Percentiles rank a stretch among this genome's conserved stretches.
These are phyloP conservation scores for Teratosphaeria gauchensis DNA, from an alignment of 2,329 filamentous ascomycete genomes.

Conservation along the genomic window DNA sequence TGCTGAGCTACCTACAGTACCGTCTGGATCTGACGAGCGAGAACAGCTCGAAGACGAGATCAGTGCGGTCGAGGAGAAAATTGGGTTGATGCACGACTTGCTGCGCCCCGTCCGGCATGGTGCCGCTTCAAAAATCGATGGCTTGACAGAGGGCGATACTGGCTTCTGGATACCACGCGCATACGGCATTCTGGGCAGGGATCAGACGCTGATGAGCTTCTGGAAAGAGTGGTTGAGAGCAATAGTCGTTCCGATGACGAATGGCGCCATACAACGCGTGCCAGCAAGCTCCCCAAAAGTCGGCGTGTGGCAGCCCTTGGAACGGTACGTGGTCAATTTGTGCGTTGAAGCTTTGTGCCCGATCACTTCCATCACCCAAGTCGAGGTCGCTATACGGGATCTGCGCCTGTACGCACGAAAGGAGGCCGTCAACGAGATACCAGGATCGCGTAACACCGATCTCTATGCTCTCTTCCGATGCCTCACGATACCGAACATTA, in stretches of 20 bases:
- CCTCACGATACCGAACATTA: constrained; percentile 82
- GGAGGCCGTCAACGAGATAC: constrained; percentile 86
- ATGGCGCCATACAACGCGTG: constrained; percentile 71
- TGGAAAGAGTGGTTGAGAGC: constrained; percentile 99
- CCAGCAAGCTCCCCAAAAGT: constrained; percentile 82
- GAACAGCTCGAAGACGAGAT: constrained; percentile 89
- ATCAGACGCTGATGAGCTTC: constrained; percentile 73
- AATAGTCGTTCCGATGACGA: constrained; percentile 89
- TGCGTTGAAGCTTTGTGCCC: constrained; percentile 92
- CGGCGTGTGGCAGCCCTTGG: constrained; percentile 90
- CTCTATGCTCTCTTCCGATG: constrained; percentile 87
- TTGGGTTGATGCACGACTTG: constrained; percentile 91
- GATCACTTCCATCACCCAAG: constrained; percentile 86
- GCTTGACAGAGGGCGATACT: constrained; percentile 86
- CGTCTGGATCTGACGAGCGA: constrained; percentile 70
- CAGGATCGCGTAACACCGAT: constrained; percentile 83
- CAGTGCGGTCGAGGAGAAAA: constrained; percentile 92
- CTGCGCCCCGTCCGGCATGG: constrained; percentile 85
- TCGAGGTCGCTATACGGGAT: constrained; percentile 83
- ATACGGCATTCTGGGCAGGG: constrained; percentile 83
- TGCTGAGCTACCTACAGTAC: constrained; percentile 67
- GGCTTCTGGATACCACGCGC: constrained; percentile 92
- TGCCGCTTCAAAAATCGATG: constrained; percentile 93
- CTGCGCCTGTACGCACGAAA: constrained; percentile 85
- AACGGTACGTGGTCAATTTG: constrained; percentile 93